Percentiles rank a stretch among this genome's conserved stretches.
Conservation (phyloP, 2,329 filamentous ascomycete genomes). For the Neonectria neomacrospora region DNA sequence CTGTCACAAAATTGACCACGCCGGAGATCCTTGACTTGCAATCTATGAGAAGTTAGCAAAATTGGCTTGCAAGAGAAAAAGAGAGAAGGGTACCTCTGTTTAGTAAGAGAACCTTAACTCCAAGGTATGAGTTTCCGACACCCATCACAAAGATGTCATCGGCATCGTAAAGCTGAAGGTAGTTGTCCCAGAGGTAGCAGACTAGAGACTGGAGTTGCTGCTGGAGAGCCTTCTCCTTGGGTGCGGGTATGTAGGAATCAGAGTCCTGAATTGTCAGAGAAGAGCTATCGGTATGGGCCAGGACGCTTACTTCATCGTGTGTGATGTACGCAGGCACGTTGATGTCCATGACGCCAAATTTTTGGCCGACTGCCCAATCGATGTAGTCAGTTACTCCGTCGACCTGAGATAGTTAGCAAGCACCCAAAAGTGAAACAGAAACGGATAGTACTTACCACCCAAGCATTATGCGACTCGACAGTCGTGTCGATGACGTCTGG, state of each 20-base stretch:
- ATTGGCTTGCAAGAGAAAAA: conserved; percentile 3
- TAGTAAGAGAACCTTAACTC: conserved; percentile 82
- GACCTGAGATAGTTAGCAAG: conserved; percentile 64
- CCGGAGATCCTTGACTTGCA: conserved; percentile 76
- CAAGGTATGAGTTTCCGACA: conserved; percentile 87
- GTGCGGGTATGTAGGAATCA: conserved; percentile 58
- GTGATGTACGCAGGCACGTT: conserved; percentile 86
- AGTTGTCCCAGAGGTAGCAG: conserved; percentile 96
- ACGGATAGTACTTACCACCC: conserved; percentile 72
- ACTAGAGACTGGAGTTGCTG: conserved; percentile 77
- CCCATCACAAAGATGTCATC: conserved; percentile 87
- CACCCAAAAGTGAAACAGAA: background rate
- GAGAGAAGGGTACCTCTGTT: conserved; percentile 69
- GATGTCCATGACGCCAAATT: conserved; percentile 88
- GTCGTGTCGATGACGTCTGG: conserved; percentile 76
- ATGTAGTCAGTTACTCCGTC: conserved; percentile 85
- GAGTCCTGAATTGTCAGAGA: conserved; percentile 53
- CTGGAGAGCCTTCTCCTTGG: conserved; percentile 61
- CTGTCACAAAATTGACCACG: conserved; percentile 84
- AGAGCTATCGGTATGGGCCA: background rate
- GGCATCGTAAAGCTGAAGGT: conserved; percentile 80
- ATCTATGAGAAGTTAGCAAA: conserved; percentile 52
- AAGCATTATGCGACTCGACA: conserved; percentile 85
- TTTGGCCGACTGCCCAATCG: conserved; percentile 81
- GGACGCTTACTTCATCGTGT: conserved; percentile 64